These are phyloP conservation scores for Lactarius indigo DNA, from an alignment of 768 basidiomycete genomes.

Conservation along the genomic window DNA sequence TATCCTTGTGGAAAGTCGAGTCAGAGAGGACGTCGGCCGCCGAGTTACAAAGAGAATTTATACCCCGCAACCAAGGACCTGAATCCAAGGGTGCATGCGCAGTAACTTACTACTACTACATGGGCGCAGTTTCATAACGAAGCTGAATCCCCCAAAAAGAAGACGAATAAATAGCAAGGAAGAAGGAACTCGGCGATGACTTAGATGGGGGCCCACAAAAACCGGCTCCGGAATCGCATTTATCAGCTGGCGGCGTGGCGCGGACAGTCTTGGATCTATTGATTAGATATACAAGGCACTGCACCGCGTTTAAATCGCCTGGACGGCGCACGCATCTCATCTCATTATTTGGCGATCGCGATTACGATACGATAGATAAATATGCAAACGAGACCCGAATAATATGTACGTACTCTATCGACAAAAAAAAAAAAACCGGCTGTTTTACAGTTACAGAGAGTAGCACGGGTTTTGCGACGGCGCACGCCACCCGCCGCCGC, in stretches of 20 bases:
- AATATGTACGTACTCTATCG: neutral
- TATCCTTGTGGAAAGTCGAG: neutral
- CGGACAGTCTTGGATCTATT: too few relatives aligned
- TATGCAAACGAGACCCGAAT: neutral
- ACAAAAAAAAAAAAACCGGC: neutral
- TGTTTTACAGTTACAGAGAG: neutral
- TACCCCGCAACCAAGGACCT: too few relatives aligned
- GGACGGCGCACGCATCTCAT: neutral
- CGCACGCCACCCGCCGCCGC: too few relatives aligned
- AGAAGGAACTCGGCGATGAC: neutral
- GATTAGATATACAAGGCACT: neutral
- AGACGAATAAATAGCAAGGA: too few relatives aligned
- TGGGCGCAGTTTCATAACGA: too few relatives aligned
- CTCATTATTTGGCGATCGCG: neutral
- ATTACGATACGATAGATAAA: neutral
- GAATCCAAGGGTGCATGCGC: too few relatives aligned
- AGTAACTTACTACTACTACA: too few relatives aligned
- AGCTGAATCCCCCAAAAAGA: too few relatives aligned
- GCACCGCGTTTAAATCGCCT: neutral
- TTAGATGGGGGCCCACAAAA: neutral
- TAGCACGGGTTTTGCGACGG: neutral
- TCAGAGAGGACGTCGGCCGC: neutral
- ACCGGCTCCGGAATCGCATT: neutral
- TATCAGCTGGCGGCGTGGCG: neutral
- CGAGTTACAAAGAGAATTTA: neutral